A percentile compares a stretch with the other conserved stretches of the same genome.
Evolutionary conservation across 108 stramenopile species (phyloP).

Genomic region (Licmophora abbreviata): DNA sequence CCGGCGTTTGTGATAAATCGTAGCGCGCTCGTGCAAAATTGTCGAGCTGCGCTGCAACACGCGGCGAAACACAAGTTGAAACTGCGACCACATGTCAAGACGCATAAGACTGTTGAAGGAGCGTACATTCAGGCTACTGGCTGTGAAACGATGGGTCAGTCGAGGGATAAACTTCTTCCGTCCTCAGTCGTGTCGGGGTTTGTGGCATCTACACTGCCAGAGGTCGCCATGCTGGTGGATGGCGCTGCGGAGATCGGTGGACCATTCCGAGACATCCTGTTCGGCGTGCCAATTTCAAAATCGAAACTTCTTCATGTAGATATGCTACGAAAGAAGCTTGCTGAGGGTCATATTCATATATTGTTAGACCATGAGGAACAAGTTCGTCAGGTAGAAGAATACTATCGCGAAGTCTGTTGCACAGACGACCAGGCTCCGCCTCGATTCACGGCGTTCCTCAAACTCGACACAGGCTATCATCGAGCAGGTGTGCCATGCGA

Average conservation of each 20-base stretch:
- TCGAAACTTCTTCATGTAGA: constrained; percentile 10
- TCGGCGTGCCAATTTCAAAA: constrained; percentile 19
- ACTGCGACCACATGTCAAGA: constrained; percentile 16
- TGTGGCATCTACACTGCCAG: constrained; percentile 24
- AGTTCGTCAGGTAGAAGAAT: constrained; percentile 12
- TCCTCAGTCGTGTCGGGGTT: too few species aligned
- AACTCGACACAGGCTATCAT: constrained; percentile 30
- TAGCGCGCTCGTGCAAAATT: neutral
- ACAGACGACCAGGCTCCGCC: neutral
- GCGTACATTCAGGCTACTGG: constrained; percentile 15
- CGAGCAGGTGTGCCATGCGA: constrained; percentile 9
- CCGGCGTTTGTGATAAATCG: neutral
- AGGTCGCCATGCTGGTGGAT: constrained; percentile 17
- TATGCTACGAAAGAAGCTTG: constrained; percentile 11
- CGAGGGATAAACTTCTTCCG: too few species aligned
- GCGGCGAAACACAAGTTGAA: neutral
- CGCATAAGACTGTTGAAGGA: constrained; percentile 29
- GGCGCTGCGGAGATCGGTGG: neutral
- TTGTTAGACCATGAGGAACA: constrained; percentile 15
- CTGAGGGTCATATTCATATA: constrained; percentile 15
- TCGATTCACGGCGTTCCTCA: constrained; percentile 19
- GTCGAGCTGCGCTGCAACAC: neutral
- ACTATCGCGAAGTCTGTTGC: neutral
- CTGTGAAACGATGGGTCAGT: too few species aligned
- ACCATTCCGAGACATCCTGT: constrained; percentile 17